Conservation (phyloP, 352 stramenopile genomes). For the Pythium apleroticum region DNA sequence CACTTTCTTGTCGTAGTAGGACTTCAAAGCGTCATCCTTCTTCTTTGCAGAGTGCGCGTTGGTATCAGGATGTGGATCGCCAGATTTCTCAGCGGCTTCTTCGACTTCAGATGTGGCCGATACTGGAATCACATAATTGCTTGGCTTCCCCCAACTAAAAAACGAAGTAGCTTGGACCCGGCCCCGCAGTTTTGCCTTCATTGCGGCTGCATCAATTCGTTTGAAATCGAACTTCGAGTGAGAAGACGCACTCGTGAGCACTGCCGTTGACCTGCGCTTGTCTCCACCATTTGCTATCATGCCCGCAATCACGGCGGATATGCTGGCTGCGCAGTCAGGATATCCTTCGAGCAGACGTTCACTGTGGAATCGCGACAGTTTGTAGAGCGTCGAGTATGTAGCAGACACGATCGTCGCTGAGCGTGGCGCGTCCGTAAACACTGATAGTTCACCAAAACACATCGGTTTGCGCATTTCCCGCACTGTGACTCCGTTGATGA, state of each 20-base stretch:
- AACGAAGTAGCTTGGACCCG: neutral
- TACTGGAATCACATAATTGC: constrained; percentile 20
- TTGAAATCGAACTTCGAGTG: constrained; percentile 19
- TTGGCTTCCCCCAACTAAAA: constrained; percentile 21
- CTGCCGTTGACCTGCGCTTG: neutral
- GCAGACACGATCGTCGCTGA: constrained; percentile 57
- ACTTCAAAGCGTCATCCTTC: constrained; percentile 15
- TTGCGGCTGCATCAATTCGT: constrained; percentile 8
- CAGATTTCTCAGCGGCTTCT: neutral
- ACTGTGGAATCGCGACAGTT: constrained; percentile 60
- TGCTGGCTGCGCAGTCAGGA: constrained; percentile 37
- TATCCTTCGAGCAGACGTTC: constrained; percentile 58
- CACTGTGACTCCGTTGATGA: constrained; percentile 55
- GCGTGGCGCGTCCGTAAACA: constrained; percentile 57
- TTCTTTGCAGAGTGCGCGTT: constrained; percentile 1
- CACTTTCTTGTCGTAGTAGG: constrained; percentile 25
- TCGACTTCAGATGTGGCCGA: neutral
- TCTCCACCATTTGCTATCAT: constrained; percentile 14
- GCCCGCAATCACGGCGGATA: constrained; percentile 27
- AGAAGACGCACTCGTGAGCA: constrained; percentile 11
- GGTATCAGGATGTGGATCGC: neutral
- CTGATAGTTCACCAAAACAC: constrained; percentile 73
- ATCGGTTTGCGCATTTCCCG: constrained; percentile 68
- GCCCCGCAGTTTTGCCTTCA: constrained; percentile 13
- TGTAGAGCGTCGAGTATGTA: constrained; percentile 73